Evolutionary conservation across 2,329 filamentous ascomycete species (phyloP).

Genomic region (Fusarium falciforme): DNA sequence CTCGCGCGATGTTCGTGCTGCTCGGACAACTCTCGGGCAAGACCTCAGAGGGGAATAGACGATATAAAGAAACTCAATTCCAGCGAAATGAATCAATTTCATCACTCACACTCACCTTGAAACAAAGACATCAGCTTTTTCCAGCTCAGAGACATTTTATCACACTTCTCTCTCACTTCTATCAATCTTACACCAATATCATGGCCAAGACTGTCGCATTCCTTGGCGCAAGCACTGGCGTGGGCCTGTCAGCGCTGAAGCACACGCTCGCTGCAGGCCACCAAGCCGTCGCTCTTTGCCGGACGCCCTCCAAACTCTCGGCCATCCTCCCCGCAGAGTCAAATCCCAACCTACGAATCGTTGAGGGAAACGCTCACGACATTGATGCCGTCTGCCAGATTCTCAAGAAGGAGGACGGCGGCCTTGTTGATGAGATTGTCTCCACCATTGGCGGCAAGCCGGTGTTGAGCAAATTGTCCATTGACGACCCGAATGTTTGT

Average conservation of each 20-base stretch:
- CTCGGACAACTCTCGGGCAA: conserved; percentile 27
- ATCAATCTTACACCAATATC: not conserved
- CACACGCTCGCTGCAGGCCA: conserved; percentile 58
- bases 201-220: conserved; percentile 59
- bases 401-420: conserved; percentile 46
- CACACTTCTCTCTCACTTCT: not conserved
- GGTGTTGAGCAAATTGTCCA: conserved; percentile 47
- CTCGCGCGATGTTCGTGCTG: conserved; percentile 4
- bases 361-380: conserved; percentile 62
- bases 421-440: conserved; percentile 58
- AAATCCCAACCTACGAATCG: conserved; percentile 54
- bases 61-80: not conserved
- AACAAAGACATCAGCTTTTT: not conserved
- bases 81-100: not conserved
- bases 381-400: conserved; percentile 50
- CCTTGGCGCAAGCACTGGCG: conserved; percentile 65
- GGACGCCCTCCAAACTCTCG: conserved; percentile 61
- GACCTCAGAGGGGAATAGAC: not conserved
- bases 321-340: conserved; percentile 46
- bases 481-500: conserved; percentile 63
- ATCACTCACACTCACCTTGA: not conserved
- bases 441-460: conserved; percentile 58
- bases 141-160: not conserved
- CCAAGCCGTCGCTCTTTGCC: conserved; percentile 61
- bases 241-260: conserved; percentile 59